phyloP scores from a whole-genome alignment of 202 grass and related monocot genomes.

The Carex arenaria region DNA sequence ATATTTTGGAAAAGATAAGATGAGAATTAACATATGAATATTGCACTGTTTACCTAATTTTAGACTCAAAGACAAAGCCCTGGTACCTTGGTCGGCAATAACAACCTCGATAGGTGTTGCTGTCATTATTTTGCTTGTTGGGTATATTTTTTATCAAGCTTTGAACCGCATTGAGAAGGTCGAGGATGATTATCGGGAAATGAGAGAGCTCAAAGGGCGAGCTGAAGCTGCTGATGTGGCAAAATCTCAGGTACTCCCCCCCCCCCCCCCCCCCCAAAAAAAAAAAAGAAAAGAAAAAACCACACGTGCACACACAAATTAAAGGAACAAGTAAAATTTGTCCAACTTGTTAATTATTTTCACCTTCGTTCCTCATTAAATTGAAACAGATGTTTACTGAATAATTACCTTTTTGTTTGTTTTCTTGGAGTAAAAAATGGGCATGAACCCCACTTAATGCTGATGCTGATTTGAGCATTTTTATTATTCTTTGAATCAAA shows the following conservation, averaged over 20 bases:
- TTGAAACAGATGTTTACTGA: not conserved
- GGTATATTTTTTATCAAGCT: constrained; percentile 72
- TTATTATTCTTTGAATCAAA: not conserved
- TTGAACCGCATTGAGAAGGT: constrained; percentile 67
- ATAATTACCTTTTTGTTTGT: not conserved
- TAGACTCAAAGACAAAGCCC: constrained; percentile 60
- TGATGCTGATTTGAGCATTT: not conserved
- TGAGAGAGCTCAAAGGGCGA: constrained; percentile 58
- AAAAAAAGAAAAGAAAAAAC: no score
- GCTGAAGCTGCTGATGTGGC: constrained; percentile 82
- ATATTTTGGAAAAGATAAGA: not conserved
- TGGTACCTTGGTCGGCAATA: constrained; percentile 68
- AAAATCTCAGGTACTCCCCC: constrained; percentile 58
- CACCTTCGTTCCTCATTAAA: not conserved
- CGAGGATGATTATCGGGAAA: constrained; percentile 51
- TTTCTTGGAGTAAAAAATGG: not conserved
- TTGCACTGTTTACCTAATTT: constrained; percentile 14
- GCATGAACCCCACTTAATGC: not conserved
- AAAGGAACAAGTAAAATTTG: not conserved
- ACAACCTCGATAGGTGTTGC: constrained; percentile 48
- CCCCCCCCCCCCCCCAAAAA: not conserved
- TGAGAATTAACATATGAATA: not conserved
- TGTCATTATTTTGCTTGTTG: constrained; percentile 74
- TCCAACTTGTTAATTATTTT: not conserved
- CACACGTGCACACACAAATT: not conserved